Percentiles rank a stretch among this genome's conserved stretches.
phyloP scores from a whole-genome alignment of 495 filamentous ascomycete genomes.

The Podospora bellae-mahoneyi region DNA sequence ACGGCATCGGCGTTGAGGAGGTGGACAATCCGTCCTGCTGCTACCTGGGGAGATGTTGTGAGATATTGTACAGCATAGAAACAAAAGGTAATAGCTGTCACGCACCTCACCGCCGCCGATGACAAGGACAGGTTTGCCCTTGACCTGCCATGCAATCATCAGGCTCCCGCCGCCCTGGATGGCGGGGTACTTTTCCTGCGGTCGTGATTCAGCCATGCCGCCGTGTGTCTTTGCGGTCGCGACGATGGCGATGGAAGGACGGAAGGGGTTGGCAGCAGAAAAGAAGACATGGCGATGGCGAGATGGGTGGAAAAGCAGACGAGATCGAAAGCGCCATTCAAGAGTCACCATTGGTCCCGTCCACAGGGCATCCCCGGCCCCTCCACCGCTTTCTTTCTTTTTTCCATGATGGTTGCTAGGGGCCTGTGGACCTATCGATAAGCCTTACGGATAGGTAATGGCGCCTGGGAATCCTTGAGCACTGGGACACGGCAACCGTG shows the following conservation, averaged over 20 bases:
- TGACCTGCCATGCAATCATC: slow-evolving; percentile 91
- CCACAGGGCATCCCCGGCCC: no score
- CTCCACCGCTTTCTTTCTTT: not conserved
- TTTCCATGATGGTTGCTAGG: not conserved
- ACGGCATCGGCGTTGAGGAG: slow-evolving; percentile 91
- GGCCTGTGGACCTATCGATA: slow-evolving; percentile 8
- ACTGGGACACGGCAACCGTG: no score
- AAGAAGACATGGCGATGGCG: slow-evolving; percentile 1
- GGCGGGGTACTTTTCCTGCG: slow-evolving; percentile 57
- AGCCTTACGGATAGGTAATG: no score
- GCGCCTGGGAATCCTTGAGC: no score
- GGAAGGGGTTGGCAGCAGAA: not conserved
- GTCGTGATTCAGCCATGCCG: slow-evolving; percentile 45
- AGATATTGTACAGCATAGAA: slow-evolving; percentile 10
- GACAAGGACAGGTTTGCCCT: slow-evolving; percentile 76
- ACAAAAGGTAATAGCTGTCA: slow-evolving; percentile 12
- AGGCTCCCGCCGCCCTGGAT: slow-evolving; percentile 88
- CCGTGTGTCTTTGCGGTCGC: not conserved
- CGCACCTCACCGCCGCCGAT: slow-evolving; percentile 89
- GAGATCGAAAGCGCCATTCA: not conserved
- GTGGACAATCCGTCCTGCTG: slow-evolving; percentile 87
- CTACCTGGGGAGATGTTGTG: slow-evolving; percentile 59
- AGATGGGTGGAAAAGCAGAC: not conserved
- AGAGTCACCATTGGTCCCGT: not conserved
- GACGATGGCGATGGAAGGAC: not conserved